Conservation (phyloP, 352 stramenopile genomes). For the Phytopythium aichiense region DNA sequence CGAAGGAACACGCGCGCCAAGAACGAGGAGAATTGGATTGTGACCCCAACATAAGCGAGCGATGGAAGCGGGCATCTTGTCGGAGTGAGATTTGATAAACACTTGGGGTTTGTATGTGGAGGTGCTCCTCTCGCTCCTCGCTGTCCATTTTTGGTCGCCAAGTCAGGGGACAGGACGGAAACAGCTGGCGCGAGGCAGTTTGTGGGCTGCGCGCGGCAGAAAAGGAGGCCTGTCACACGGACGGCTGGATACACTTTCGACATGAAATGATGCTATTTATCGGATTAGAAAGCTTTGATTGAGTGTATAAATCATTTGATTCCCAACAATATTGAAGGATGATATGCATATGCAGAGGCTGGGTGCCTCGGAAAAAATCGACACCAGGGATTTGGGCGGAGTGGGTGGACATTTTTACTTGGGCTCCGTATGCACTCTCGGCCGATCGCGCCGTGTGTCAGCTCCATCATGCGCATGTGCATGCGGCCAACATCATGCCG, state of each 20-base stretch:
- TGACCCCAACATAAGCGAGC: not conserved
- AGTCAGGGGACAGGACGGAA: not conserved
- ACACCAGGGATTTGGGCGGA: not conserved
- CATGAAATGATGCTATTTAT: not conserved
- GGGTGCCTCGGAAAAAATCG: not conserved
- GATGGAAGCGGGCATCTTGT: too few relatives aligned
- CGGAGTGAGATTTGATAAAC: not conserved
- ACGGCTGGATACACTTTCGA: not conserved
- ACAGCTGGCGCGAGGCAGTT: not conserved
- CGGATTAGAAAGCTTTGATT: not conserved
- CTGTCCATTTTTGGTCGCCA: conserved; percentile 6
- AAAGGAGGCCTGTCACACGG: conserved; percentile 5
- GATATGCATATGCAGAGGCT: not conserved
- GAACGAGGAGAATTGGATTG: not conserved
- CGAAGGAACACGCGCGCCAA: not conserved
- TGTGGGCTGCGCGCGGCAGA: not conserved
- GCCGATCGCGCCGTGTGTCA: not conserved
- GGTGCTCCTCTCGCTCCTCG: too few relatives aligned
- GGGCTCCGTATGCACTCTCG: not conserved
- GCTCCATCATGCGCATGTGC: not conserved
- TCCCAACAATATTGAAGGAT: too few relatives aligned
- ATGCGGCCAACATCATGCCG: not conserved
- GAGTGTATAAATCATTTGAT: too few relatives aligned
- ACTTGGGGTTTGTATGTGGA: too few relatives aligned
- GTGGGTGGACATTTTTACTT: conserved; percentile 3